Conservation (phyloP, 2,329 filamentous ascomycete species). For the Penicillium sclerotiorum region DNA sequence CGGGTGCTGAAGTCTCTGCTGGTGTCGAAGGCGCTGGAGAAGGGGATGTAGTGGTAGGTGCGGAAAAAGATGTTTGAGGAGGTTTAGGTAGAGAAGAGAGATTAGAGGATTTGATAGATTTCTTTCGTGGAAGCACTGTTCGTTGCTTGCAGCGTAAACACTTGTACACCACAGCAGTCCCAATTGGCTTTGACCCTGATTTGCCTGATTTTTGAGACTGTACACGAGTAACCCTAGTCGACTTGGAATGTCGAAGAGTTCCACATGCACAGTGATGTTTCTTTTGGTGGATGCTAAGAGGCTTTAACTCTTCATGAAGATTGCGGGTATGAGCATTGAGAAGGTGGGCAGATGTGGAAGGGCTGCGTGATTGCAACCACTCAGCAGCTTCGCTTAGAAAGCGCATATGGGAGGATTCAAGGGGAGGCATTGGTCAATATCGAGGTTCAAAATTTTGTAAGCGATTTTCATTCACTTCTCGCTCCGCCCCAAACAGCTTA, state of each 20-base stretch:
- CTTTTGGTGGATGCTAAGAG: conserved; percentile 35
- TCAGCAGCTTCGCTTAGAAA: conserved; percentile 43
- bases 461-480: no score
- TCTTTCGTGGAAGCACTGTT: conserved; percentile 27
- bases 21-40: conserved; percentile 8
- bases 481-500: no score
- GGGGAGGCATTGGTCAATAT: conserved; percentile 21
- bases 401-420: conserved; percentile 31
- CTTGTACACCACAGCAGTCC: conserved; percentile 37
- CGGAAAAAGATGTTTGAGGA: background rate
- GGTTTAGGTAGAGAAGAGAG: conserved; percentile 1
- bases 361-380: conserved; percentile 34
- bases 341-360: conserved; percentile 47
- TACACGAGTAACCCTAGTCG: conserved; percentile 28
- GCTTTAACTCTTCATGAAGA: conserved; percentile 36
- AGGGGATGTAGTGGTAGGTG: conserved; percentile 9
- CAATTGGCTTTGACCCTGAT: background rate
- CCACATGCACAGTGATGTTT: conserved; percentile 46
- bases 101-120: conserved; percentile 13
- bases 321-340: conserved; percentile 41
- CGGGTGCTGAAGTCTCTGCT: conserved; percentile 6
- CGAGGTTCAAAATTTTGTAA: background rate
- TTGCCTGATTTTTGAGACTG: background rate
- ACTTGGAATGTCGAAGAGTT: conserved; percentile 35
- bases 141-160: conserved; percentile 42